These are phyloP conservation scores for Schizonepeta tenuifolia DNA, from an alignment of 257 asterid genomes.

Conservation along the genomic window DNA sequence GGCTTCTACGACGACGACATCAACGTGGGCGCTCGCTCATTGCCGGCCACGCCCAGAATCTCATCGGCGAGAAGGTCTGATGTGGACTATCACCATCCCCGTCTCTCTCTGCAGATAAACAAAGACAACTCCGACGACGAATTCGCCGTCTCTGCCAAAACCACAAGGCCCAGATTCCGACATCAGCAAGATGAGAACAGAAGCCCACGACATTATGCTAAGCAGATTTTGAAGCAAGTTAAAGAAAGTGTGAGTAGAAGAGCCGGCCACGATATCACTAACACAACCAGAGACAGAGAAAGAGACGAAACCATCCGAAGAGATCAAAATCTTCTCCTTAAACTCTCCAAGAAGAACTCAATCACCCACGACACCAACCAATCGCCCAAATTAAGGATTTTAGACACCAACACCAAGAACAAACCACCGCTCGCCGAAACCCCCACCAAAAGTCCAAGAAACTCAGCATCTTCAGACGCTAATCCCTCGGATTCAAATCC, in stretches of 20 bases:
- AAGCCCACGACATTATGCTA: constrained; percentile 56
- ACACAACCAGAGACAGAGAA: constrained; percentile 37
- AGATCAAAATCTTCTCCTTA: constrained; percentile 56
- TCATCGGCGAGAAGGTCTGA: constrained; percentile 69
- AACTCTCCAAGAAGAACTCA: constrained; percentile 40
- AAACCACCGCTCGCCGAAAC: constrained; percentile 25
- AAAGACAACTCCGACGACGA: constrained; percentile 54
- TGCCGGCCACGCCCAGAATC: constrained; percentile 76
- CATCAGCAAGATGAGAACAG: constrained; percentile 43
- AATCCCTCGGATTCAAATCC: neutral
- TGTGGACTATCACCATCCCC: constrained; percentile 49
- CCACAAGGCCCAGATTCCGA: constrained; percentile 7
- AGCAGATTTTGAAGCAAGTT: constrained; percentile 70
- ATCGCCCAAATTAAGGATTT: constrained; percentile 44
- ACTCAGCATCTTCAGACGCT: constrained; percentile 24
- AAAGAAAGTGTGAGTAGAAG: constrained; percentile 62
- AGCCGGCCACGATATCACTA: constrained; percentile 70
- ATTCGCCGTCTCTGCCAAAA: neutral
- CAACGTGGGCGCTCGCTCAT: constrained; percentile 53
- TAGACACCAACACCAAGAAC: constrained; percentile 46
- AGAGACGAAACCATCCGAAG: constrained; percentile 30
- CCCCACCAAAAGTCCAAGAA: constrained; percentile 39
- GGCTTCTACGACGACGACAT: constrained; percentile 46
- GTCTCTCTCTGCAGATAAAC: constrained; percentile 71
- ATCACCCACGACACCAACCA: constrained; percentile 28